Base-by-base conservation (phyloP, 1,139 yeast species). In the Blastobotrys elegans region DNA sequence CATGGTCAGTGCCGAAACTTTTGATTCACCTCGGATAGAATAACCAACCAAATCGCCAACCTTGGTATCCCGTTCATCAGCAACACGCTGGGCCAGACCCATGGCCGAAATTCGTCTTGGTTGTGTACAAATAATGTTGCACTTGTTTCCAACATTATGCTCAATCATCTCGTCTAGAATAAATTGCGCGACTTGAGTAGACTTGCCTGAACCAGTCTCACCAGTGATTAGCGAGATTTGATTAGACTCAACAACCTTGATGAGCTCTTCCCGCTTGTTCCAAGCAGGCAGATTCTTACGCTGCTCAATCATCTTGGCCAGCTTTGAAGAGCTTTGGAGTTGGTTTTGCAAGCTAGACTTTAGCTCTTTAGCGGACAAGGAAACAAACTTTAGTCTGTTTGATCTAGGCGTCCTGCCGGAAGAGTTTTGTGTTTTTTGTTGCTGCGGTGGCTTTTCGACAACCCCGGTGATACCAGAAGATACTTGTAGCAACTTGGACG, bases 151-250 rank as follows among this genome's bases (percentile, higher is more conserved):
- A 16, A 64, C 60, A 0, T 61, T 38, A 43, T 72, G 67, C 8
- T 52, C 61, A 53, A 63, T 66, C 31, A 62, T 40, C 39, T 80
- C 72, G 62, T 92, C 97, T 29, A 90, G 68, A 16, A 92, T 71
- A 58, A 88, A 92, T 64, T 92, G 98, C 2, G 88, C 96, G 13
- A 88, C 80, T 62, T 89, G 97, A 0, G 97, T 89, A 0, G 96
- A 86, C 61, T 89, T 89, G 55, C 97, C 97, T 0, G 96, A 88
- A 56, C 98, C 98, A 0, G 98, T 92, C 64, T 92, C 98, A 63
- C 97, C 98, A 1, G 97, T 92, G 32, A 92, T 77, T 35, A 92
- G 68, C 2, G 87, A 80, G 2, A 88, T 84, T 53, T 79, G 79
- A 58, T 84, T 77, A 0, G 70, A 55, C 33, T 74, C 70, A 4